Evolutionary conservation across 768 basidiomycete species (phyloP), one percentile per base, ranked within the genome.

Genomic region (Lactarius hengduanensis): DNA sequence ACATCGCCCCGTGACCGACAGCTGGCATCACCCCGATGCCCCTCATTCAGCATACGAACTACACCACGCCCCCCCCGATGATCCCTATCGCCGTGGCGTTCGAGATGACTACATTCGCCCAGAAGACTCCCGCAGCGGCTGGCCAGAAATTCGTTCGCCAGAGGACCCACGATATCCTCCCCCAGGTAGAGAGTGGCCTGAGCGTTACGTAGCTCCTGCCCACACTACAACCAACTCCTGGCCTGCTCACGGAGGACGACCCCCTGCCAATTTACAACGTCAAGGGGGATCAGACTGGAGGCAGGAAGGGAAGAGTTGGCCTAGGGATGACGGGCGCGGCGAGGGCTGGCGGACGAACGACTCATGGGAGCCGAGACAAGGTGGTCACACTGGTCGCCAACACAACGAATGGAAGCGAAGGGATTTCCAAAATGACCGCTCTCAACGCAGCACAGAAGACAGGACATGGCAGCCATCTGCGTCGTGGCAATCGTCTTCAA

Each of bases 381-480:
- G 58, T 34, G 61, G 65, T 16, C 71, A 69, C 47, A 62, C 50
- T 30, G 63, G 63, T 36, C 61, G 65, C 9, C 72, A 69, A 18
- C 60, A 67, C 22, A 65, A 57, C 50, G 70, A 70, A 34, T 56
- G 68, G 64, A 70, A 69, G 36, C 67, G 60, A 47, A 61, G 45
- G 53, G 66, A 69, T 28, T 8, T 62, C 57, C 70, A 69, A 63
- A 72, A 73, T 22, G 76, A 74, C 45, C 67, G 70, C 15, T 61
- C 72, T 55, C 71, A 73, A 36, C 70, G 73, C 59, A 63, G 71
- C 16, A 45, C 73, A 22, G 82, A 83, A 73, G 84, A 88, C 60
- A 83, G 89, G 59, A 77, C 85, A 64, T 91, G 89, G 89, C 88
- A 89, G 70, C 89, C 89, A 64, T 87, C 86, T 43, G 83, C 86